These are phyloP conservation scores for Tricholoma bakamatsutake DNA, from an alignment of 768 basidiomycete genomes.

Conservation along the genomic window DNA sequence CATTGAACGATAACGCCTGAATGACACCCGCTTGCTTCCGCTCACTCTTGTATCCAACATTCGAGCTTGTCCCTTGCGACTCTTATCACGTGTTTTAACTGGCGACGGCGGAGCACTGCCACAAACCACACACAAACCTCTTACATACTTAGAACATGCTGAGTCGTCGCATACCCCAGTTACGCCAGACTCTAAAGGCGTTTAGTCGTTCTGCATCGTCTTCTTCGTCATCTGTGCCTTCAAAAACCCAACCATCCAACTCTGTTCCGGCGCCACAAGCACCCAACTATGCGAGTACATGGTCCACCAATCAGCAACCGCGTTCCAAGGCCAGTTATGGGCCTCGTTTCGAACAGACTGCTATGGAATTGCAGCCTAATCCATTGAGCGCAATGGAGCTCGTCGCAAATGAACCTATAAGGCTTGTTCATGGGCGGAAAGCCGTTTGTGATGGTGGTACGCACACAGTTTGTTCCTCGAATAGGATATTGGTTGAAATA, in stretches of 20 bases:
- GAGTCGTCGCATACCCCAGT: constrained; percentile 30
- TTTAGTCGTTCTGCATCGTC: constrained; percentile 25
- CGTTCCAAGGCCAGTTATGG: constrained; percentile 54
- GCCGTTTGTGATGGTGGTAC: constrained; percentile 94
- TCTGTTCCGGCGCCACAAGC: constrained; percentile 52
- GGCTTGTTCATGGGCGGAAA: constrained; percentile 74
- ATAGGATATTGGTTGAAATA: not conserved
- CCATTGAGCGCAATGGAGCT: constrained; percentile 90
- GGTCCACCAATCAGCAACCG: constrained; percentile 79
- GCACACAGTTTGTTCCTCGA: constrained; percentile 22
- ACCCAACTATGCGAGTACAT: constrained; percentile 76
- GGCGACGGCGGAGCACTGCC: too few relatives aligned
- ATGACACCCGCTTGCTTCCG: not conserved
- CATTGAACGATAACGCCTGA: not conserved
- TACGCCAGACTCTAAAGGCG: constrained; percentile 24
- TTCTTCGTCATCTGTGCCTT: constrained; percentile 18
- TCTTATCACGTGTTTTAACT: too few relatives aligned
- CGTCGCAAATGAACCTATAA: constrained; percentile 79
- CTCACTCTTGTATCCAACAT: too few relatives aligned
- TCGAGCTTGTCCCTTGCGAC: too few relatives aligned
- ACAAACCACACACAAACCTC: too few relatives aligned
- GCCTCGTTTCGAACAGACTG: constrained; percentile 91
- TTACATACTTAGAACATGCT: constrained; percentile 27
- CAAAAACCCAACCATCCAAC: constrained; percentile 19
- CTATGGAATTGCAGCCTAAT: constrained; percentile 81